These are phyloP conservation scores for Acanthochlamys bracteata DNA, from an alignment of 106 monocot genomes.

Conservation along the genomic window DNA sequence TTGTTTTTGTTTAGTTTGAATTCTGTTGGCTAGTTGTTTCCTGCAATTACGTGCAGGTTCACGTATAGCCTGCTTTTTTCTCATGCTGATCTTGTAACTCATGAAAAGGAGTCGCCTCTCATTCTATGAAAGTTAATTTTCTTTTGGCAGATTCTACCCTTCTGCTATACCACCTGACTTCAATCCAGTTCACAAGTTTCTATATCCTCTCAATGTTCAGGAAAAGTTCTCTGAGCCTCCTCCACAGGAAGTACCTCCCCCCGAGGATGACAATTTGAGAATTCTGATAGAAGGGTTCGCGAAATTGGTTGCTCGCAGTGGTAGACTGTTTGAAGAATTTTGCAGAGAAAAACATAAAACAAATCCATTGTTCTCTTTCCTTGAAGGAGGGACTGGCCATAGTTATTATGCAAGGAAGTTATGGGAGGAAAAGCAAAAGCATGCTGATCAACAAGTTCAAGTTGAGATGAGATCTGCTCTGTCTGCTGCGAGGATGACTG, in stretches of 20 bases:
- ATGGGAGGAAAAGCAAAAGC: conserved; percentile 83
- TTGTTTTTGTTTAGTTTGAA: no score
- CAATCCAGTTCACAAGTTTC: conserved; percentile 64
- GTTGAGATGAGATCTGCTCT: conserved; percentile 21
- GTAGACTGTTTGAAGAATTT: conserved; percentile 83
- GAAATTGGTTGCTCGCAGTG: conserved; percentile 76
- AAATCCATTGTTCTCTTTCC: conserved; percentile 81
- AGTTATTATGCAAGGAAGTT: conserved; percentile 73
- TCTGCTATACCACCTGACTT: conserved; percentile 69
- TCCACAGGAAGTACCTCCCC: conserved; percentile 73
- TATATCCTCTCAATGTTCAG: conserved; percentile 24
- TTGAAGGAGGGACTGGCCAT: conserved; percentile 68
- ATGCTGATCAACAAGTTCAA: conserved; percentile 18
- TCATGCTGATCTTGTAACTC: no score
- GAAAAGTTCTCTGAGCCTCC: conserved; percentile 33
- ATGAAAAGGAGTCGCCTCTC: no score
- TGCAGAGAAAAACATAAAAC: conserved; percentile 74
- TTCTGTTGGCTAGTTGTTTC: no score
- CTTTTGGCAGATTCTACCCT: conserved; percentile 58
- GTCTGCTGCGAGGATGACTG: conserved; percentile 53
- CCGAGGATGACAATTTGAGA: conserved; percentile 63
- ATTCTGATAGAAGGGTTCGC: conserved; percentile 83
- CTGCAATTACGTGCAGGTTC: no score
- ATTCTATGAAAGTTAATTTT: neutral
- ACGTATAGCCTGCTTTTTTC: no score